These are phyloP conservation scores for Bidens hawaiensis DNA, from an alignment of 140 eudicot genomes.

Conservation along the genomic window DNA sequence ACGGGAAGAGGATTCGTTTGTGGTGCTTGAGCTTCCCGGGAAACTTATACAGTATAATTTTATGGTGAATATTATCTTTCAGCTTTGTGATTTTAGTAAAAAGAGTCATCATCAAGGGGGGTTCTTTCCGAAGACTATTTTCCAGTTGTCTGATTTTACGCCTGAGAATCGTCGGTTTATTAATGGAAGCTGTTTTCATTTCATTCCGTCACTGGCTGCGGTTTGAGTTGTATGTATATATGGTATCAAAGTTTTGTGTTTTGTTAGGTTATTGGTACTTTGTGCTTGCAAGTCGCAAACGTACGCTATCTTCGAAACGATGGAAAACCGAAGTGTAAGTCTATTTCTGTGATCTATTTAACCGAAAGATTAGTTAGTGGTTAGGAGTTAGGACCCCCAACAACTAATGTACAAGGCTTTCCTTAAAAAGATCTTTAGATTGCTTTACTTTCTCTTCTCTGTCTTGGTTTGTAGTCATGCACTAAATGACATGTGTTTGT, in stretches of 20 bases:
- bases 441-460: neutral
- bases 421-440: neutral
- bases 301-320: too few relatives aligned
- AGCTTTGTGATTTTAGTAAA: slow-evolving; percentile 27
- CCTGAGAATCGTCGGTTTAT: slow-evolving; percentile 35
- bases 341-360: neutral
- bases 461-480: neutral
- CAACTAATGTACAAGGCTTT: neutral
- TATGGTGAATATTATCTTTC: slow-evolving; percentile 8
- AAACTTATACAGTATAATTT: slow-evolving; percentile 30
- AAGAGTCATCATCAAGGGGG: slow-evolving; percentile 31
- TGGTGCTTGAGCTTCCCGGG: slow-evolving; percentile 37
- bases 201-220: slow-evolving; percentile 29
- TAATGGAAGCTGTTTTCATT: slow-evolving; percentile 32
- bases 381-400: neutral
- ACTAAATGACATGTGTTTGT: neutral
- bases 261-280: neutral
- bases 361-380: neutral
- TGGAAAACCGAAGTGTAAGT: too few relatives aligned
- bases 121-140: slow-evolving; percentile 36
- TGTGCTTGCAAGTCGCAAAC: too few relatives aligned
- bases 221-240: slow-evolving; percentile 14
- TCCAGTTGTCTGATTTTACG: slow-evolving; percentile 33
- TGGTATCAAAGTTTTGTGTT: neutral
- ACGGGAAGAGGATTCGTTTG: slow-evolving; percentile 27